Conservation (phyloP, 352 stramenopile species). For the Saprolegnia parasitica region DNA sequence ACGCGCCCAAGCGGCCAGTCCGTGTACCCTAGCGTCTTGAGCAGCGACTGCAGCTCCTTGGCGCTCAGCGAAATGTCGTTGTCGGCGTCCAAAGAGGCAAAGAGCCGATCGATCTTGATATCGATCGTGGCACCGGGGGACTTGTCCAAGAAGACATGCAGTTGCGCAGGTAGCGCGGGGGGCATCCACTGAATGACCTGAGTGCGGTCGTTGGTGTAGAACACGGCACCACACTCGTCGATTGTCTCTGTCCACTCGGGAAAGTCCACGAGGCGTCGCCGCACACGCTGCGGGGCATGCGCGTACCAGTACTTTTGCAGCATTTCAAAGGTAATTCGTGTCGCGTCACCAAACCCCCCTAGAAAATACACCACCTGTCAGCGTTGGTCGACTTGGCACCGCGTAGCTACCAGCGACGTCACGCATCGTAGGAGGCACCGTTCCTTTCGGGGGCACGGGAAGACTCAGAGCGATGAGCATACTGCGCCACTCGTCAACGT, state of each 20-base stretch:
- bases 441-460: neutral
- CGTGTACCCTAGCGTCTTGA: constrained; percentile 26
- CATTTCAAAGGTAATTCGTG: constrained; percentile 1
- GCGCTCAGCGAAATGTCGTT: constrained; percentile 1
- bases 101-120: neutral
- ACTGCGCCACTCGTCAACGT: constrained; percentile 16
- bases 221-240: neutral
- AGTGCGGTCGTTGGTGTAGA: constrained; percentile 18
- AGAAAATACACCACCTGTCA: neutral
- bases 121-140: neutral
- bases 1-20: neutral
- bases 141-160: neutral
- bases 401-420: constrained; percentile 10
- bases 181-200: constrained; percentile 10
- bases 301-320: constrained; percentile 21
- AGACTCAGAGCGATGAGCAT: constrained; percentile 12
- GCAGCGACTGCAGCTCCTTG: neutral
- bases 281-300: constrained; percentile 11
- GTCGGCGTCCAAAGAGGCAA: constrained; percentile 13
- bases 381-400: too few species aligned
- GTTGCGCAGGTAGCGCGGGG: neutral
- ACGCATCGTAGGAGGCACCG: neutral
- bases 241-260: constrained; percentile 1
- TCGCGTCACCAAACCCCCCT: neutral
- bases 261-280: constrained; percentile 8